These are phyloP conservation scores for Entomortierella parvispora DNA, from an alignment of 192 early-diverging fungal species.

Conservation along the genomic window DNA sequence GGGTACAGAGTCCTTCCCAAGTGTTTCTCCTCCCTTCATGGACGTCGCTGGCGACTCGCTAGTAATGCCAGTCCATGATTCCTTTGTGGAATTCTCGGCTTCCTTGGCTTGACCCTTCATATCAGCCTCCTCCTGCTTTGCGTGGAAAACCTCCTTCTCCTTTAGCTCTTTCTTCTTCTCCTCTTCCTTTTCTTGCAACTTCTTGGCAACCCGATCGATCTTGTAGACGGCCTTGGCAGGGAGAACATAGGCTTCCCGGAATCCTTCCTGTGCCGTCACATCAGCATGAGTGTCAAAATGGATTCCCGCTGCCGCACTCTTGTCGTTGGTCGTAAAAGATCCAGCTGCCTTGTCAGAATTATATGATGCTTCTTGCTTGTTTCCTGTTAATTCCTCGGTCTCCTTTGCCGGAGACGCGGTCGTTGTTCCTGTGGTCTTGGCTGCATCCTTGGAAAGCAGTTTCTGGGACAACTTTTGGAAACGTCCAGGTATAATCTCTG, in stretches of 20 bases:
- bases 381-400: neutral
- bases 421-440: neutral
- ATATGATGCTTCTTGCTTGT: neutral
- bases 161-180: constrained; percentile 9
- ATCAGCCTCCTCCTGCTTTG: neutral
- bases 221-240: constrained; percentile 46
- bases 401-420: neutral
- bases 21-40: neutral
- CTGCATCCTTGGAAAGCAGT: constrained; percentile 3
- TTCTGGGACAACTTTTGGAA: constrained; percentile 41
- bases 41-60: neutral
- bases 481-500: constrained; percentile 19
- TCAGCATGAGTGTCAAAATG: constrained; percentile 41
- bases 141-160: neutral
- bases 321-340: neutral
- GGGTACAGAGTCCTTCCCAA: constrained; percentile 26
- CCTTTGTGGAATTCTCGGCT: neutral
- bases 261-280: constrained; percentile 31
- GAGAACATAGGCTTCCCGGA: constrained; percentile 36
- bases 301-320: neutral
- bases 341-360: neutral
- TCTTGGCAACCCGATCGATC: constrained; percentile 39
- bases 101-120: neutral
- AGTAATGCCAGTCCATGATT: neutral
- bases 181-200: constrained; percentile 33